Base-by-base conservation (phyloP, 1,139 yeast genomes). In the Chernovozyma sophiae-reginae region DNA sequence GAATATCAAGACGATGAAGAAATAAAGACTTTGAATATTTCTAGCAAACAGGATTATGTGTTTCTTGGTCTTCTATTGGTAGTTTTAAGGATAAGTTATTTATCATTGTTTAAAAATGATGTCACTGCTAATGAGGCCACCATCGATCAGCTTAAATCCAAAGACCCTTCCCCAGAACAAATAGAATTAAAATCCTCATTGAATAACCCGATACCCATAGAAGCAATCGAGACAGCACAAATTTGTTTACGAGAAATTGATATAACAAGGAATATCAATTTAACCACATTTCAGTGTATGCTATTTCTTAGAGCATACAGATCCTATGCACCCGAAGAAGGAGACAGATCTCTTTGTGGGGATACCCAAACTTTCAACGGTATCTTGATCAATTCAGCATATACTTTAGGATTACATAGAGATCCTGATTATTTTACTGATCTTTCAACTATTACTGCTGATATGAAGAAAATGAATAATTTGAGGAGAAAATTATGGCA, bases 211-310 rank as follows among this genome's bases (percentile, higher is more conserved):
- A 55, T 72, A 30, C 60, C 62, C 8, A 45, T 60, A 30, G 64
- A 66, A n/a, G 55, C 54, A 17, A 55, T 67, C 14, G 53, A 54
- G 22, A 60, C 65, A 31, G 77, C 78, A 0, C 72, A 70, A 40
- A 48, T 59, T 38, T 72, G 78, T 39, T 48, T 74, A 23, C 58
- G 62, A 37, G 71, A 69, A 39, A 70, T 73, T 46, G 65, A 64
- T 25, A 37, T 71, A 16, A 42, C 66, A 24, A 53, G 67, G 37
- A 58, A 68, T 38, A 64, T 72, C 25, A 64, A 70, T 6, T 43
- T 73, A 27, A 59, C 61, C 1, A 61, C 71, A 7, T 57, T 73
- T 30, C 77, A 72, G 42, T 66, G 71, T 31, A 49, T 63, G 2
- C 39, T 62, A 4, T 36, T 61, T 26, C 39, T 53, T 32, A 50